phyloP scores from a whole-genome alignment of 2,329 filamentous ascomycete genomes.

The Pleoardoris graminearum region DNA sequence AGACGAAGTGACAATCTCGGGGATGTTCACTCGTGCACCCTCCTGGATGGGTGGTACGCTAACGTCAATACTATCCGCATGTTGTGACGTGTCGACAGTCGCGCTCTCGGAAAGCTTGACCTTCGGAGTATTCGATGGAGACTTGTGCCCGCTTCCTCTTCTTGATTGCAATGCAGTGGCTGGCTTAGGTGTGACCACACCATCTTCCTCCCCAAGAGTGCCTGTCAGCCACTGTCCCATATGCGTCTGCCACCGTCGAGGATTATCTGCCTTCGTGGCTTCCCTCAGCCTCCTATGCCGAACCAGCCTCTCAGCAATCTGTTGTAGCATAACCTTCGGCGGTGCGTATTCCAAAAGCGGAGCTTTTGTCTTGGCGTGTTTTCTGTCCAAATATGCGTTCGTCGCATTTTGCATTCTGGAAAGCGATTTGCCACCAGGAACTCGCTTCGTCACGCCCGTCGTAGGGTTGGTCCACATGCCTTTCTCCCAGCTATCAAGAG shows the following conservation, averaged over 20 bases:
- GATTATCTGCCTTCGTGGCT: slow-evolving; percentile 37
- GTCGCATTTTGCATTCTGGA: slow-evolving; percentile 52
- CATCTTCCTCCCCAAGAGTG: slow-evolving; percentile 34
- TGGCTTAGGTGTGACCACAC: slow-evolving; percentile 7
- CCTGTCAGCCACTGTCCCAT: slow-evolving; percentile 47
- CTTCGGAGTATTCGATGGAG: neutral
- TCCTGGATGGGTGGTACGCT: too few species aligned
- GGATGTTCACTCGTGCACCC: too few species aligned
- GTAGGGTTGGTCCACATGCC: slow-evolving; percentile 45
- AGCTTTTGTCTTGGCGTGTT: slow-evolving; percentile 41
- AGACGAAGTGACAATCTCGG: too few species aligned
- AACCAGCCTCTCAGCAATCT: slow-evolving; percentile 54
- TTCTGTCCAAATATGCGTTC: slow-evolving; percentile 45
- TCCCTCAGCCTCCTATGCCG: slow-evolving; percentile 51
- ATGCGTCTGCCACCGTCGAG: slow-evolving; percentile 43
- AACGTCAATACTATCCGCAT: too few species aligned
- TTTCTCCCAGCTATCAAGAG: slow-evolving; percentile 53
- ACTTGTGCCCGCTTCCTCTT: neutral
- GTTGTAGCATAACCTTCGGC: slow-evolving; percentile 49
- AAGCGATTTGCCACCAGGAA: slow-evolving; percentile 50
- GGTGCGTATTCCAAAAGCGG: slow-evolving; percentile 48
- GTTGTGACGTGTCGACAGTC: too few species aligned
- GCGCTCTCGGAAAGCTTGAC: neutral
- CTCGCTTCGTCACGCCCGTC: slow-evolving; percentile 32
- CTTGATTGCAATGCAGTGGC: neutral